A percentile compares a stretch with the other conserved stretches of the same genome.
Conservation (phyloP, 1,139 yeast species). For the Geotrichum bryndzae region DNA sequence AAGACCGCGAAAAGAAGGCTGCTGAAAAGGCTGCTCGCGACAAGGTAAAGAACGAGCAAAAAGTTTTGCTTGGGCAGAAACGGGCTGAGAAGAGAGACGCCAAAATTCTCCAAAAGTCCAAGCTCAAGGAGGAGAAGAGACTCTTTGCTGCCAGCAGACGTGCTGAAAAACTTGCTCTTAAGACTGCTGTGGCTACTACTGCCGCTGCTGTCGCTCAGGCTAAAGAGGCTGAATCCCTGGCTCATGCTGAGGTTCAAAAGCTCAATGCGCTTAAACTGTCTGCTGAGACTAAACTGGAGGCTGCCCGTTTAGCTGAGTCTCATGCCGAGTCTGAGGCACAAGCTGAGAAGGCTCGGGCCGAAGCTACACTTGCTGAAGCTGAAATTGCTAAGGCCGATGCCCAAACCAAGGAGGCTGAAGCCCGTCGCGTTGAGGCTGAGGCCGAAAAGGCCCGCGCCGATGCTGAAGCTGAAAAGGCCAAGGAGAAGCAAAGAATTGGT, state of each 20-base stretch:
- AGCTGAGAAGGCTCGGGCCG: conserved; percentile 19
- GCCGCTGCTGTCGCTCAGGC: conserved; percentile 29
- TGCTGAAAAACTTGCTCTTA: conserved; percentile 17
- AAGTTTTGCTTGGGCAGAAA: conserved; percentile 7
- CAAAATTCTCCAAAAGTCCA: conserved; percentile 19
- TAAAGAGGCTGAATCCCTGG: conserved; percentile 23
- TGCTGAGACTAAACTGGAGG: conserved; percentile 28
- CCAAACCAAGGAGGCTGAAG: conserved; percentile 18
- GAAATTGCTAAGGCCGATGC: conserved; percentile 25
- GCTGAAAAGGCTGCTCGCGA: conserved; percentile 19
- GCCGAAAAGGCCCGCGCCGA: conserved; percentile 19
- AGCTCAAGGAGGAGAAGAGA: conserved; percentile 19
- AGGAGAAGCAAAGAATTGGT: conserved; percentile 9
- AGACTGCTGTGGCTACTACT: conserved; percentile 19
- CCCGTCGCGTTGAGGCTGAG: conserved; percentile 17
- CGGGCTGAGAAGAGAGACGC: conserved; percentile 19
- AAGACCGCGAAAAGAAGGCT: conserved; percentile 21
- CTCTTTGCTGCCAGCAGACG: conserved; percentile 12
- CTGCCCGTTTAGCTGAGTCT: conserved; percentile 29
- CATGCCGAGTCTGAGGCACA: conserved; percentile 23
- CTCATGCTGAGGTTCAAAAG: conserved; percentile 28
- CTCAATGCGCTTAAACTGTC: conserved; percentile 23
- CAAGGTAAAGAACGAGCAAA: conserved; percentile 7
- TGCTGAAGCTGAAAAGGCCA: conserved; percentile 16
- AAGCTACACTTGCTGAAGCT: conserved; percentile 21